These are phyloP conservation scores for Blastocystis sp. DNA, from an alignment of 352 stramenopile genomes.

Conservation along the genomic window DNA sequence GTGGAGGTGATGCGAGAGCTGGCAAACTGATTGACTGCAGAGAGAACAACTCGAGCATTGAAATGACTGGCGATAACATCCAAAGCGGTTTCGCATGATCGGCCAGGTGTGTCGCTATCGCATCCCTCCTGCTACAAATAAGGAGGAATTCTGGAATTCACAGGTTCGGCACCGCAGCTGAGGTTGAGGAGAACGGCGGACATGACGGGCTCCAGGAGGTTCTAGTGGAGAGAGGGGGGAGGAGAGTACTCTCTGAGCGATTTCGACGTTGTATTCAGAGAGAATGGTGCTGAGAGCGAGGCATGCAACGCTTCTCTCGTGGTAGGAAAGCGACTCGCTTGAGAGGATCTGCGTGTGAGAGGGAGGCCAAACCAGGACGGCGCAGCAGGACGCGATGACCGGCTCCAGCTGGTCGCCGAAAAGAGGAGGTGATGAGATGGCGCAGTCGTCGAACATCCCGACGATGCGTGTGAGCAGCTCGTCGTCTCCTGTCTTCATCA, in stretches of 20 bases:
- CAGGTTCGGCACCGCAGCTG: not conserved
- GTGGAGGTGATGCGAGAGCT: not conserved
- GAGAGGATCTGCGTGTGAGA: not conserved
- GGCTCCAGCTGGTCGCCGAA: not conserved
- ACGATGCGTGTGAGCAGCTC: conserved; percentile 15
- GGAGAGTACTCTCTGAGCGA: not conserved
- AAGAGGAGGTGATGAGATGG: not conserved
- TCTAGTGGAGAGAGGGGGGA: not conserved
- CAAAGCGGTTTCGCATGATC: not conserved
- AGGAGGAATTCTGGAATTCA: not conserved
- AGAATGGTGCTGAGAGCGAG: not conserved
- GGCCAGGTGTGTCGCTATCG: not conserved
- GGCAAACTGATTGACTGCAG: not conserved
- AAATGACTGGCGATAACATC: conserved; percentile 20
- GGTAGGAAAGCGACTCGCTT: not conserved
- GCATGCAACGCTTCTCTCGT: not conserved
- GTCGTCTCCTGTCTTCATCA: not conserved
- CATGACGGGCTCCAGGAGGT: not conserved
- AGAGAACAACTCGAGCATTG: not conserved
- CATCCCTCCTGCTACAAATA: not conserved
- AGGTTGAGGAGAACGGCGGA: not conserved
- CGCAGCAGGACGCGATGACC: not conserved
- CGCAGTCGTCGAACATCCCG: conserved; percentile 29
- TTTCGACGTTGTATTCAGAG: not conserved
- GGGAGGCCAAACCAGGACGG: not conserved